These are phyloP conservation scores for Kwoniella bestiolae DNA, from an alignment of 768 basidiomycete genomes.

Conservation along the genomic window DNA sequence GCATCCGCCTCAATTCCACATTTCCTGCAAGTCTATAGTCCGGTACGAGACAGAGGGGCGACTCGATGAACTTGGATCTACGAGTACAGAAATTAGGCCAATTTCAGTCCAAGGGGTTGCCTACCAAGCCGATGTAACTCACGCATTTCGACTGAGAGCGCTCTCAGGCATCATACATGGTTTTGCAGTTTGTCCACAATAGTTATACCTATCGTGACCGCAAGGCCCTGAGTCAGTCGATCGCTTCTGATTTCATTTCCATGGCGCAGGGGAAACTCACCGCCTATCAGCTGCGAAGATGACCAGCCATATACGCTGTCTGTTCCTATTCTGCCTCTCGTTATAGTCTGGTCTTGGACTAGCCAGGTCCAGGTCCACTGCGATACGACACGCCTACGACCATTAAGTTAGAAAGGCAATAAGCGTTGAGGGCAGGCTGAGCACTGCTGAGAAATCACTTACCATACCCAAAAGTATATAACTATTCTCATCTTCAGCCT, in stretches of 20 bases:
- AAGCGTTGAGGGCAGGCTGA: background rate
- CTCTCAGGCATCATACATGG: conserved; percentile 23
- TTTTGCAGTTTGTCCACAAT: conserved; percentile 20
- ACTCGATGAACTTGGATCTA: conserved; percentile 7
- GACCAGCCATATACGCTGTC: conserved; percentile 14
- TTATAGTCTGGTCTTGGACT: conserved; percentile 3
- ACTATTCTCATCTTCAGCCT: conserved; percentile 18
- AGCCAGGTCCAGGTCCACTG: conserved; percentile 11
- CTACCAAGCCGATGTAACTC: too few species aligned
- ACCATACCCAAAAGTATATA: conserved; percentile 18
- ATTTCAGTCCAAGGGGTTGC: conserved; percentile 1
- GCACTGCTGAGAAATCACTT: background rate
- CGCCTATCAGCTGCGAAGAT: conserved; percentile 17
- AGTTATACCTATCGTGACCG: conserved; percentile 6
- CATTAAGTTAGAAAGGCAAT: background rate
- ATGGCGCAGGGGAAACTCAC: background rate
- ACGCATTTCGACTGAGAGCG: too few species aligned
- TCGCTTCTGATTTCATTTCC: too few species aligned
- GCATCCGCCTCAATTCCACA: conserved; percentile 3
- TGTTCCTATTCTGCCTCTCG: conserved; percentile 10
- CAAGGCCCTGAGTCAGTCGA: background rate
- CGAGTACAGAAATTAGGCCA: too few species aligned
- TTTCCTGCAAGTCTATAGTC: conserved; percentile 16
- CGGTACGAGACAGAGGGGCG: conserved; percentile 1
- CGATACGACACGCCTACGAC: conserved; percentile 5